Base-by-base conservation (phyloP, 2,329 filamentous ascomycete genomes). In the Coniella vitis region DNA sequence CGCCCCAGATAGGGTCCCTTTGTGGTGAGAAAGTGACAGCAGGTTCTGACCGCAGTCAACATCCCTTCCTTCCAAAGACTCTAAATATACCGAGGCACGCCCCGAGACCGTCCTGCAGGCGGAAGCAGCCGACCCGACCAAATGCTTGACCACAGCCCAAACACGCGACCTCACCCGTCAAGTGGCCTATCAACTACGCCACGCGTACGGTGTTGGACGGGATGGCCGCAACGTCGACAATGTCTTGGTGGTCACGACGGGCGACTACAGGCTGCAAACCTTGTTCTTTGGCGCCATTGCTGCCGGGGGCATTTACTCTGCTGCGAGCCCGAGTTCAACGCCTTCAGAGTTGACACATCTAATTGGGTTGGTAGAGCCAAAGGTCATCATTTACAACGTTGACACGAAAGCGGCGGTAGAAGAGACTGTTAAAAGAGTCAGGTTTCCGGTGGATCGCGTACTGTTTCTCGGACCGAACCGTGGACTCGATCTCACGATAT, bases 241-340 rank as follows among this genome's bases (percentile, higher is more conserved):
- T 4, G 74, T 81, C 13, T 73, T 79, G 4, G 69, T 73, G 16
- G 72, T 82, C 22, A 78, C 75, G 1, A 72, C 73, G 0, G 79
- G 79, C 2, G 75, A 82, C 55, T 72, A 72, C 39, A 65, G 79
- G 4, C 65, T 82, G 0, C 71, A 77, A 0, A 66, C 72, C 12
- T 55, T 79, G 1, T 77, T 79, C 57, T 82, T 71, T 54, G 75
- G 72, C 13, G 71, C 80, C 45, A 67, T 83, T 39, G 79, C 75
- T 3, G 77, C 78, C 2, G 78, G 74, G 1, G 80, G 78, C 16
- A 70, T 83, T 21, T 83, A 78, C 56, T 77, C 75, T 7, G 73
- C 76, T 4, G 76, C 76, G 0, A 75, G 70, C 40, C 67, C 75
- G 0, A 67, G 70, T 0, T 72, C 69, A 4, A 79, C 77, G 0